phyloP scores from a whole-genome alignment of 345 rosid genomes.

The Corchorus capsularis region DNA sequence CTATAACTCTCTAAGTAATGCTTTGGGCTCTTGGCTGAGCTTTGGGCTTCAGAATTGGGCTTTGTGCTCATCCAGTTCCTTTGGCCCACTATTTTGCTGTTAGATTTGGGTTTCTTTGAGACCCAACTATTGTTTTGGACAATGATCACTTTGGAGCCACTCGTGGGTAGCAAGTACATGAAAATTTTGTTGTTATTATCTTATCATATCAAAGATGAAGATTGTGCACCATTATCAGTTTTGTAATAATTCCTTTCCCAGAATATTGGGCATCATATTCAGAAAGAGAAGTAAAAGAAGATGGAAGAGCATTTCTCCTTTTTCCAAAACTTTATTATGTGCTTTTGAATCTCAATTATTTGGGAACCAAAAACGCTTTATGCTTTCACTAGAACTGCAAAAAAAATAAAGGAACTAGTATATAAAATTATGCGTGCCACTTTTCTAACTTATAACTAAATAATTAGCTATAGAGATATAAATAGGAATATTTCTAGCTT shows the following conservation, averaged over 20 bases:
- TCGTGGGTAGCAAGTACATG: too few relatives aligned
- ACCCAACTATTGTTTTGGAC: too few relatives aligned
- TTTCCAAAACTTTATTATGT: background rate
- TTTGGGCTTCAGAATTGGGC: too few relatives aligned
- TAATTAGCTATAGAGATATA: background rate
- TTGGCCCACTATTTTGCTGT: too few relatives aligned
- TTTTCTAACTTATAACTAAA: background rate
- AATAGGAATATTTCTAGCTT: background rate
- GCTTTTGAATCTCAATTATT: slow-evolving; percentile 12
- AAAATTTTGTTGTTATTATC: too few relatives aligned
- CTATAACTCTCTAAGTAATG: too few relatives aligned
- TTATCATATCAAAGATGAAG: too few relatives aligned
- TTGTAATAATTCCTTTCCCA: background rate
- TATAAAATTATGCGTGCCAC: background rate
- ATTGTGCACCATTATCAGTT: too few relatives aligned
- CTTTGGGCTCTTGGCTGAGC: too few relatives aligned
- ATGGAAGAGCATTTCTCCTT: background rate
- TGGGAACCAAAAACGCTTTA: background rate
- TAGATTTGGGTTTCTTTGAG: too few relatives aligned
- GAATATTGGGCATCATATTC: background rate
- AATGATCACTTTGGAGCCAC: too few relatives aligned
- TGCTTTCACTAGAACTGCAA: background rate
- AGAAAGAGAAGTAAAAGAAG: background rate
- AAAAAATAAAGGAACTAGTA: background rate
- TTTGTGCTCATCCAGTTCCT: too few relatives aligned